Percentiles rank a stretch among this genome's conserved stretches.
Conservation (phyloP, 1,139 yeast species). For the Pichia sp. region DNA sequence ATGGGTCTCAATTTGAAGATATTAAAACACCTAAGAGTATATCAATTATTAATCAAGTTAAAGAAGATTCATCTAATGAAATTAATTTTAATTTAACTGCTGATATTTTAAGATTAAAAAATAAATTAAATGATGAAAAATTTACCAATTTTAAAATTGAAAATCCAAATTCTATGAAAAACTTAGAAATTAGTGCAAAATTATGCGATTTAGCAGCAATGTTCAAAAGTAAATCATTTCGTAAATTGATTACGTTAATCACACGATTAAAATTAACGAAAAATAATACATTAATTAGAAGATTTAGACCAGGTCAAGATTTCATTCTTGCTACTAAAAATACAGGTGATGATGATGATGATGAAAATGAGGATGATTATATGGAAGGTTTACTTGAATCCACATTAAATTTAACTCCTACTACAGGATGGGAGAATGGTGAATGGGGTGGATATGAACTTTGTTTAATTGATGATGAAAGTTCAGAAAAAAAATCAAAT, state of each 20-base stretch:
- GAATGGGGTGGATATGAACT: slow-evolving; percentile 93
- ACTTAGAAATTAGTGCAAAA: slow-evolving; percentile 22
- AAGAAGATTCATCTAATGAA: slow-evolving; percentile 33
- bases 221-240: slow-evolving; percentile 55
- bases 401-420: slow-evolving; percentile 72
- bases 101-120: slow-evolving; percentile 13
- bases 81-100: slow-evolving; percentile 27
- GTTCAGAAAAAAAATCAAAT: slow-evolving; percentile 30
- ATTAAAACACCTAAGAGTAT: slow-evolving; percentile 31
- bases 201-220: slow-evolving; percentile 54
- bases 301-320: slow-evolving; percentile 94
- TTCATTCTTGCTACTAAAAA: slow-evolving; percentile 80
- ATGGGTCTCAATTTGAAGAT: slow-evolving; percentile 42
- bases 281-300: slow-evolving; percentile 65
- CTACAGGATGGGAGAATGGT: slow-evolving; percentile 78
- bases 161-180: slow-evolving; percentile 15
- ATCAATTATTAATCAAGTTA: slow-evolving; percentile 32
- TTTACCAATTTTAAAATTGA: slow-evolving; percentile 11
- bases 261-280: slow-evolving; percentile 62
- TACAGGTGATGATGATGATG: slow-evolving; percentile 40
- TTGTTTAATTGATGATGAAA: slow-evolving; percentile 61
- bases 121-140: slow-evolving; percentile 1
- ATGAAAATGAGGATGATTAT: slow-evolving; percentile 21
- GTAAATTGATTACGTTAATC: slow-evolving; percentile 60
- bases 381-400: slow-evolving; percentile 59